Conservation (phyloP, 2,329 filamentous ascomycete genomes). For the Cercospora citrullina region DNA sequence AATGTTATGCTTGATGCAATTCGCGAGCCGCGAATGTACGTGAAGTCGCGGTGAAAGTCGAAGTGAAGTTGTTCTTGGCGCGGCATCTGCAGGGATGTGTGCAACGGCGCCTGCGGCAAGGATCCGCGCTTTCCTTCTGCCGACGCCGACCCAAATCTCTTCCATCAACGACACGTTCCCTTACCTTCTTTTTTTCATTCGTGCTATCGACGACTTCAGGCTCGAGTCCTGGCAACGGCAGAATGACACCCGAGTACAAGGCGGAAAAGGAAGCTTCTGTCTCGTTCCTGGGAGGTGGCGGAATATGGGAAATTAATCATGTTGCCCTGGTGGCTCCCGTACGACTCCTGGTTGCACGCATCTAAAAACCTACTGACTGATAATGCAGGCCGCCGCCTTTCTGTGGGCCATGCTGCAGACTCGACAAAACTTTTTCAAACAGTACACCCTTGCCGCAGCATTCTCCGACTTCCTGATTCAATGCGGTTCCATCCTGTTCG, state of each 20-base stretch:
- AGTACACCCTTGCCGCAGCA: slow-evolving; percentile 67
- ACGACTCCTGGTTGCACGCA: slow-evolving; percentile 42
- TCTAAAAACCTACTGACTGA: slow-evolving; percentile 33
- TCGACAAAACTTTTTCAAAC: slow-evolving; percentile 78
- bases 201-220: neutral
- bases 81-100: slow-evolving; percentile 4
- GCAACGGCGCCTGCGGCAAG: slow-evolving; percentile 8
- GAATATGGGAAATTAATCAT: slow-evolving; percentile 79
- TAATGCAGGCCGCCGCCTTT: slow-evolving; percentile 69
- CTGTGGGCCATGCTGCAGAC: slow-evolving; percentile 89
- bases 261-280: slow-evolving; percentile 93
- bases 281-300: slow-evolving; percentile 81
- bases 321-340: slow-evolving; percentile 86
- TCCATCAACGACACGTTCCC: slow-evolving; percentile 14
- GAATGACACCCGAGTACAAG: slow-evolving; percentile 67
- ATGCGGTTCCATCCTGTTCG: slow-evolving; percentile 76
- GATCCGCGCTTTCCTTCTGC: slow-evolving; percentile 1
- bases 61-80: slow-evolving; percentile 7
- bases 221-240: slow-evolving; percentile 1
- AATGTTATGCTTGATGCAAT: neutral
- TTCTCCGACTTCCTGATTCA: slow-evolving; percentile 85
- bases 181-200: slow-evolving; percentile 12
- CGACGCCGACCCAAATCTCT: slow-evolving; percentile 10
- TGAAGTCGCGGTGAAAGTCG: neutral
- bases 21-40: neutral